Base-by-base conservation (phyloP, 192 early-diverging fungal species). In the Rhizophagus prolifer region DNA sequence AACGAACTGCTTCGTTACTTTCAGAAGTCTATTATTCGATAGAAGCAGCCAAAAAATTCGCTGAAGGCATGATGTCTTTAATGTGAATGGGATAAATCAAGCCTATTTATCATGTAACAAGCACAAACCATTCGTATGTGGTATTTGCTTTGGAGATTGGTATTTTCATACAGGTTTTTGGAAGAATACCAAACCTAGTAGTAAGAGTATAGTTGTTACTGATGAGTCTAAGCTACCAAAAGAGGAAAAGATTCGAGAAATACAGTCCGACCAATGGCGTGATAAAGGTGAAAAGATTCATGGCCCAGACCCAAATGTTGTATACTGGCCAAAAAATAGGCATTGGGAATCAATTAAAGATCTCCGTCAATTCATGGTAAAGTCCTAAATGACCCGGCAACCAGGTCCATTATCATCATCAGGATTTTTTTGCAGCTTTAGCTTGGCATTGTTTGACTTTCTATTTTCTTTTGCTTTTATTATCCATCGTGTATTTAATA, bases 281-380 rank as follows among this genome's bases (percentile, higher is more conserved):
- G 21, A 69, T 69, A 69, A 69, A 44, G 67, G 38, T 23, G 21
- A 69, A 5, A 67, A 69, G 14, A 69, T 69, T 44, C 13, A 69
- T 69, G 21, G 38, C 2, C 67, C 38, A 69, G 67, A 44, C 46
- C 36, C 67, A n/a, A 44, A 69, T 69, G 21, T 69, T 23, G 21
- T 69, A 69, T 69, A 69, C 9, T 69, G 41, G 41, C 38, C 38
- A 69, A 44, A 69, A 44, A 10, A 44, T 21, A 41, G 67, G 16
- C 67, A 69, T 69, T 69, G 38, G 38, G 23, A 46, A 25, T 69
- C 67, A 19, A 25, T 69, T 9, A 69, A 69, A 69, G 4, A 69
- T 69, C n/a, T n/a, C n/a, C n/a, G n/a, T n/a, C n/a, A n/a, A n/a
- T n/a, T n/a, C n/a, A n/a, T n/a, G n/a, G n/a, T n/a, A n/a, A n/a